A percentile compares a stretch with the other conserved stretches of the same genome.
phyloP scores from a whole-genome alignment of 805 yeast species.

The Ogataea ganodermae region DNA sequence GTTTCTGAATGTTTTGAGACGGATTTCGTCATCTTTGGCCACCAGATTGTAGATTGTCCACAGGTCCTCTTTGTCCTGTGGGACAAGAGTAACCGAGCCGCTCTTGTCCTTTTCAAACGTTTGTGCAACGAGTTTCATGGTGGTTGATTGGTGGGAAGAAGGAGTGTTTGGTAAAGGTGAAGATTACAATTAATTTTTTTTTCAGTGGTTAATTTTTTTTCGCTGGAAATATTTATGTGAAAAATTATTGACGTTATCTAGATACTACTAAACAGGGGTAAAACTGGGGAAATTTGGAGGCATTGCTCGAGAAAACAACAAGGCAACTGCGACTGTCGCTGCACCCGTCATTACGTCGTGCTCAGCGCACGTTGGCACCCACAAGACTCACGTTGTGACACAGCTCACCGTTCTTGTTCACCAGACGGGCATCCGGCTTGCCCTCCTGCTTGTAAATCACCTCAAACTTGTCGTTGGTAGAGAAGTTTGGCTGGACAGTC shows the following conservation, averaged over 20 bases:
- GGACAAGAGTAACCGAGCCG: slow-evolving; percentile 66
- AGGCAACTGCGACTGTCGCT: too few relatives aligned
- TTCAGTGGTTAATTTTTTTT: not conserved
- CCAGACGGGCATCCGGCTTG: slow-evolving; percentile 68
- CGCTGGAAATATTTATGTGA: not conserved
- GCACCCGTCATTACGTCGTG: slow-evolving; percentile 5
- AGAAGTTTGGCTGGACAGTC: slow-evolving; percentile 86
- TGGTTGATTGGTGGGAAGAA: not conserved
- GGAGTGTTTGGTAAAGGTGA: not conserved
- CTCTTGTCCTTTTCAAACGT: slow-evolving; percentile 57
- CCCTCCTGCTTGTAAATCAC: slow-evolving; percentile 83
- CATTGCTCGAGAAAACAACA: too few relatives aligned
- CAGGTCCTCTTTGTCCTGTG: slow-evolving; percentile 89
- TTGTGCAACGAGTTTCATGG: slow-evolving; percentile 58
- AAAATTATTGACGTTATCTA: not conserved
- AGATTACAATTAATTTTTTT: not conserved
- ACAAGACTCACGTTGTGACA: slow-evolving; percentile 74
- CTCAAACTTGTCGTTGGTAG: slow-evolving; percentile 73
- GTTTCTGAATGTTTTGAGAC: slow-evolving; percentile 68
- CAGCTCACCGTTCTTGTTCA: slow-evolving; percentile 75
- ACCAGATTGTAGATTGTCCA: slow-evolving; percentile 86
- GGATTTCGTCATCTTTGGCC: slow-evolving; percentile 72
- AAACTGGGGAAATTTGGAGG: too few relatives aligned
- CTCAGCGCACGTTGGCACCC: slow-evolving; percentile 75
- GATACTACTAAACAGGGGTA: too few relatives aligned